Base-by-base conservation (phyloP, 2,329 filamentous ascomycete species). In the Hyphodiscus sp. region DNA sequence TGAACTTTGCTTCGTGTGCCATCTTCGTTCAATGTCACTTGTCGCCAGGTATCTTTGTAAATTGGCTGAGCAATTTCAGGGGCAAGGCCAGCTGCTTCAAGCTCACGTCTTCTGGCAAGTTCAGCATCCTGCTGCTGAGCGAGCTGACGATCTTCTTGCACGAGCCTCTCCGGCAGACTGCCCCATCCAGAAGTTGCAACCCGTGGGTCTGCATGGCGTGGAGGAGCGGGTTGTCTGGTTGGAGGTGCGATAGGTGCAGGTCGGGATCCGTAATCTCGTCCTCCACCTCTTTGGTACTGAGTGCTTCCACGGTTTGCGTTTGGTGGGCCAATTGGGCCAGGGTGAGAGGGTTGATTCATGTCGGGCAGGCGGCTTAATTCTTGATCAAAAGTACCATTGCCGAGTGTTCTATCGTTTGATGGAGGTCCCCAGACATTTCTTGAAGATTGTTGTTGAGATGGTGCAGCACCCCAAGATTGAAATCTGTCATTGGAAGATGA, bases 381-480 rank as follows among this genome's bases (percentile, higher is more conserved):
- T 13, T 81, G 76, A 53, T 80, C 82, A 63, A 91, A 91, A 0
- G 86, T 89, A 44, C 87, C 87, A 67, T 91, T 91, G 2, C 87
- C 87, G 19, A 91, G 81, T 11, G 81, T 83, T 51, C 83, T 79
- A 60, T 88, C 83, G 61, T 80, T 85, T 51, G 82, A 81, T 15
- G n/a, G 85, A 44, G 86, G 82, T 18, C 83, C 87, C 87, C 87
- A 91, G 18, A 91, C 85, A 65, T 86, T 89, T 47, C 78, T 75
- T 13, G 65, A 69, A 20, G 75, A 68, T 11, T 73, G 58, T 45
- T 74, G 71, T 47, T 76, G 77, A 41, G 71, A 66, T 19, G 62
- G 62, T 15, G 59, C 58, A 38, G 61, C 55, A 33, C 61, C 63
- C 81, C 82, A 84, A 1, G 75, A 70, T 11, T 75, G 67, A 50